These are phyloP conservation scores for Hypericum androsaemum DNA, from an alignment of 345 rosid species.

Conservation along the genomic window DNA sequence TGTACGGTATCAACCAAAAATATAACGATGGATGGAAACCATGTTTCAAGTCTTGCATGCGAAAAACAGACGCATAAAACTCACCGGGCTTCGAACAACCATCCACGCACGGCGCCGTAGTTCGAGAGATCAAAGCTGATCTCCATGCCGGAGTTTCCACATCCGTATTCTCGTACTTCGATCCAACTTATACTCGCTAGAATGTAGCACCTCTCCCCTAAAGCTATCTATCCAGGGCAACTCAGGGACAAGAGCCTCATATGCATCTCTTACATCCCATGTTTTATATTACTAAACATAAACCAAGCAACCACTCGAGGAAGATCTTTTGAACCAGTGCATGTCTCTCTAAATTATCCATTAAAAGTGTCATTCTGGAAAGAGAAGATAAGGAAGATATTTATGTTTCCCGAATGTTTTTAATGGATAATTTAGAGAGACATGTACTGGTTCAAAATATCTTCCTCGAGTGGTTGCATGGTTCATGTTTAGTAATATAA, in stretches of 20 bases:
- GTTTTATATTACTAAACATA: too few species aligned
- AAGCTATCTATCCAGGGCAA: not conserved
- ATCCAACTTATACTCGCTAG: not conserved
- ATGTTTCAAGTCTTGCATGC: too few species aligned
- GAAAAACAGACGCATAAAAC: not conserved
- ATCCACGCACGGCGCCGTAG: constrained; percentile 3
- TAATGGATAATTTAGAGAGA: constrained; percentile 6
- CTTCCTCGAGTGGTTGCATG: too few species aligned
- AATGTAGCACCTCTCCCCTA: constrained; percentile 7
- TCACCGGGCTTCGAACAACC: constrained; percentile 14
- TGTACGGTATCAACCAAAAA: too few species aligned
- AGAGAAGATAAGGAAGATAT: constrained; percentile 10
- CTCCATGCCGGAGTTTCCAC: constrained; percentile 30
- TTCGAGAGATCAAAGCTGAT: constrained; percentile 13
- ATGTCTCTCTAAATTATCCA: not conserved
- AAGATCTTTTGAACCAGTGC: too few species aligned
- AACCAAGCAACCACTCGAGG: too few species aligned
- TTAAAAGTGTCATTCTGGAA: constrained; percentile 12
- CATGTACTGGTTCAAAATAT: constrained; percentile 13
- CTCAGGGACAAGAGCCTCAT: constrained; percentile 1
- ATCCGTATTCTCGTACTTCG: constrained; percentile 6
- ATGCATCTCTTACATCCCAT: constrained; percentile 4
- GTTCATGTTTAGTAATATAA: too few species aligned
- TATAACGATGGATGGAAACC: too few species aligned
- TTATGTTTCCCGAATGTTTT: constrained; percentile 13